Evolutionary conservation across 129 eudicot species (phyloP).

Genomic region (Gnaphalium uliginosum): DNA sequence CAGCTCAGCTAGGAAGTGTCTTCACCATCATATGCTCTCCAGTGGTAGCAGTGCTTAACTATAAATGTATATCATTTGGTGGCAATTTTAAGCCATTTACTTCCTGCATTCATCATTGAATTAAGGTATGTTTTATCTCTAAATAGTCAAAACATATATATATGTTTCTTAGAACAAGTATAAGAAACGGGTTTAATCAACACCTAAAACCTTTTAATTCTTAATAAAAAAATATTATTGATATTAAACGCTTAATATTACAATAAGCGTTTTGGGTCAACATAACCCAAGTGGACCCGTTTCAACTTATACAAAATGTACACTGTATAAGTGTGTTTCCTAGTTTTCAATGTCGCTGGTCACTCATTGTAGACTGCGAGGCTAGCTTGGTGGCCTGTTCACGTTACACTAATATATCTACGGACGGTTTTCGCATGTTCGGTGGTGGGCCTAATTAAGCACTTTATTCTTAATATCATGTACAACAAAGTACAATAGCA

Average conservation of each 20-base stretch:
- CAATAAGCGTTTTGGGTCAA: neutral
- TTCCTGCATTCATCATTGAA: neutral
- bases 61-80: neutral
- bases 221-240: neutral
- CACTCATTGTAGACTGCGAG: no score
- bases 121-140: no score
- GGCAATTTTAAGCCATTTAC: no score
- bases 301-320: neutral
- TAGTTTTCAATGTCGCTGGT: neutral
- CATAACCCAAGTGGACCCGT: neutral
- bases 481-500: no score
- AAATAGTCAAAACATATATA: neutral
- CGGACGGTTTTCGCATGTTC: no score
- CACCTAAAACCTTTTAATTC: neutral
- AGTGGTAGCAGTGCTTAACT: neutral
- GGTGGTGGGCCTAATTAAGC: no score
- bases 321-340: neutral
- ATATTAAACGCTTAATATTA: neutral
- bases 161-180: neutral
- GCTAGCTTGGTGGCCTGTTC: no score
- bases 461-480: no score
- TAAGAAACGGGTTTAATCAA: neutral
- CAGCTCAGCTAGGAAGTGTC: neutral
- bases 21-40: slow-evolving; percentile 10
- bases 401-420: no score